Percentiles rank a stretch among this genome's conserved stretches.
phyloP scores from a whole-genome alignment of 306 rosid genomes.

The Benincasa hispida region DNA sequence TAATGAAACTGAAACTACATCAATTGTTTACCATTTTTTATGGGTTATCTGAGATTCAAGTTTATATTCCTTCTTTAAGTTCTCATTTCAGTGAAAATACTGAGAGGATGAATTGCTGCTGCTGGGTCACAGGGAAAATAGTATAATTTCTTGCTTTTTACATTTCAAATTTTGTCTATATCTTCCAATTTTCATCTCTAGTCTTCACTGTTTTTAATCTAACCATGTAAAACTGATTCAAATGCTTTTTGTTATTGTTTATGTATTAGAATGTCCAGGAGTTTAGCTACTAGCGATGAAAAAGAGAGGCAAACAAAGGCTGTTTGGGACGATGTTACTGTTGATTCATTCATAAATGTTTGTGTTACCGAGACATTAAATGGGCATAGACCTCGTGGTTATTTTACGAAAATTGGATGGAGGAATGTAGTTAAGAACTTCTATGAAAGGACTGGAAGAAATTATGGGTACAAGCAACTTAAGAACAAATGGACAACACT shows the following conservation, averaged over 20 bases:
- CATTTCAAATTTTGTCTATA: neutral
- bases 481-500: neutral
- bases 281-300: neutral
- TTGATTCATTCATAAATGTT: neutral
- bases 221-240: neutral
- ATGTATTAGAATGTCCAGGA: neutral
- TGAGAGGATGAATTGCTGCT: neutral
- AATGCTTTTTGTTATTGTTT: neutral
- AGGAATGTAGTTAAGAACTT: conserved; percentile 1
- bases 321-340: neutral
- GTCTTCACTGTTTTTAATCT: neutral
- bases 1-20: neutral
- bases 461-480: neutral
- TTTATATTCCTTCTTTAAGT: neutral
- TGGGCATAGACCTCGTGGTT: neutral
- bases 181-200: neutral
- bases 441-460: neutral
- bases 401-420: neutral
- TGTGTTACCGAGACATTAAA: neutral
- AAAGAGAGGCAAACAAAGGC: neutral
- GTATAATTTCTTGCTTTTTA: neutral
- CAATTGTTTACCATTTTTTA: neutral
- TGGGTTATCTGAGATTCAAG: neutral
- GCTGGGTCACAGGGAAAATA: neutral
- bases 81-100: neutral